A percentile compares a stretch with the other conserved stretches of the same genome.
phyloP scores from a whole-genome alignment of 164 flowering plant genomes.

The Vitis rotundifolia region DNA sequence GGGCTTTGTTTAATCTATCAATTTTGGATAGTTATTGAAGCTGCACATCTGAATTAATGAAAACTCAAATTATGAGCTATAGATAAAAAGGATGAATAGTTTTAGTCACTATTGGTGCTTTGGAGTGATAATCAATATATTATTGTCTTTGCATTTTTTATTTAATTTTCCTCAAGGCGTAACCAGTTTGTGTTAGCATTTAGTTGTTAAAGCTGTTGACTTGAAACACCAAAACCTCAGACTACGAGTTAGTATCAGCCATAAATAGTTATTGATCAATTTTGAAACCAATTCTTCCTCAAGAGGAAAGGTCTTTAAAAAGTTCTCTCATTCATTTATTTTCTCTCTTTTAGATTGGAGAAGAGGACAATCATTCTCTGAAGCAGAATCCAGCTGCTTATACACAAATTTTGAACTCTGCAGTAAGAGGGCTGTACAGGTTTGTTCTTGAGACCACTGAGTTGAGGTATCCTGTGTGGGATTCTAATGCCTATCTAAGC shows the following conservation, averaged over 20 bases:
- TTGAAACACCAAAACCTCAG: neutral
- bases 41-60: too few relatives aligned
- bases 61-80: too few relatives aligned
- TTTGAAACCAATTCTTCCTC: neutral
- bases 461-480: neutral
- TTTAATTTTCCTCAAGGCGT: neutral
- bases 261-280: neutral
- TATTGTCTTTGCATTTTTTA: neutral
- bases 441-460: constrained; percentile 28
- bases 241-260: neutral
- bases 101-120: neutral
- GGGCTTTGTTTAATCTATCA: too few relatives aligned
- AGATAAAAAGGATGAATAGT: too few relatives aligned
- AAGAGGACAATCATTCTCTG: constrained; percentile 41
- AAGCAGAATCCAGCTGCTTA: constrained; percentile 68
- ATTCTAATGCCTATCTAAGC: neutral
- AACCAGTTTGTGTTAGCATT: neutral
- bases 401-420: constrained; percentile 53
- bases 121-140: neutral
- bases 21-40: too few relatives aligned
- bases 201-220: neutral
- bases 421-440: constrained; percentile 86
- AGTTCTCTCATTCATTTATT: neutral
- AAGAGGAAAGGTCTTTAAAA: neutral
- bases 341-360: constrained; percentile 54